Evolutionary conservation across 2,329 filamentous ascomycete genomes (phyloP), one percentile per base, ranked within the genome.

Genomic region (Neocatenulostroma microsporum): DNA sequence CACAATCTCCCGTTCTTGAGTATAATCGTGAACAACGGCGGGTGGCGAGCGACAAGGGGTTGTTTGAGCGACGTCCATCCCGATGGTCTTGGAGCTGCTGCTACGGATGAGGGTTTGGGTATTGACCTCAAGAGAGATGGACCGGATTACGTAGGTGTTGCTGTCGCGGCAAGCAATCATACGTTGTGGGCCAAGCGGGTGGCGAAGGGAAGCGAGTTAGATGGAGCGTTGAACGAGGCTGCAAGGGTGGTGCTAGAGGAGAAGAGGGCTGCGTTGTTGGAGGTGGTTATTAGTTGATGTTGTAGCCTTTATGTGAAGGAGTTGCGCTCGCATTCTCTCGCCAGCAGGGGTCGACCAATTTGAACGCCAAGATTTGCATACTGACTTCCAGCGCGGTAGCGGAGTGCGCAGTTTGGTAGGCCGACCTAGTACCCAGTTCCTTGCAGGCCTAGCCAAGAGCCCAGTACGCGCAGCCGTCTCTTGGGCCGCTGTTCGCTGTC

Each of bases 21-120:
- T 12, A 39, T 49, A n/a, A 35, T 50, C 3, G 27, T 50, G 19
- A 48, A 48, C 13, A 48, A 50, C 24, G 47, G 41, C 12, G 47
- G 47, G 11, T 50, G 46, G 46, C 46, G 45, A 28, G 47, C 44
- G 3, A 45, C 44, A 11, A 37, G 40, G 18, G 14, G 29, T 4
- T 36, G 32, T 17, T 33, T 49, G 23, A 31, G 38, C 2, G 45
- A 49, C 33, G 45, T 49, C 10, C 45, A 47, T 40, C 45, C 47
- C 1, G 25, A 27, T 14, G 45, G 47, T 15, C 10, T 45, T 5
- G 46, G 44, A 1, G 41, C 38, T 10, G 25, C 28, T 5, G 31
- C 34, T 9, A 41, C 13, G 3, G 41, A 44, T 32, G 40, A 31
- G 17, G 42, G 36, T 3, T 21, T 46, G 10, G 45, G 37, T 6